Conservation (phyloP, 768 basidiomycete genomes). For the Strobilomyces confusus region DNA sequence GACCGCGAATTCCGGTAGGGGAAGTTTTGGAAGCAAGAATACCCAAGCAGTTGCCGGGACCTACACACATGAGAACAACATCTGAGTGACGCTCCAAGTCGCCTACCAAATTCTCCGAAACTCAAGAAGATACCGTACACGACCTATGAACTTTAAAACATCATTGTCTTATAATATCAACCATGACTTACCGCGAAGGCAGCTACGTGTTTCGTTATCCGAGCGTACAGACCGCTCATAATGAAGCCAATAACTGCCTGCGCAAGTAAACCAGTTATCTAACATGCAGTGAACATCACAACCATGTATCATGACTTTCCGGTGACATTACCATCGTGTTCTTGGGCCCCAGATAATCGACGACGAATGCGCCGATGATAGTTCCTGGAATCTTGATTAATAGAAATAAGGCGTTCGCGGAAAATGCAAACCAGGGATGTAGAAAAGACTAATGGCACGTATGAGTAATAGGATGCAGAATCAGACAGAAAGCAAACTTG, state of each 20-base stretch:
- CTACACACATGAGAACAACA: slow-evolving; percentile 26
- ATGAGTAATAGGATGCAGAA: slow-evolving; percentile 2
- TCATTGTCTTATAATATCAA: not conserved
- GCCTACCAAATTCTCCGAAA: slow-evolving; percentile 77
- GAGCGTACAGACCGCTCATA: slow-evolving; percentile 78
- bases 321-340: slow-evolving; percentile 56
- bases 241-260: slow-evolving; percentile 82
- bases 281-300: not conserved
- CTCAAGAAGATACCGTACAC: slow-evolving; percentile 89
- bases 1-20: slow-evolving; percentile 82
- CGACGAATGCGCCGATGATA: slow-evolving; percentile 66
- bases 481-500: slow-evolving; percentile 46
- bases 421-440: slow-evolving; percentile 49
- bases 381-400: slow-evolving; percentile 39
- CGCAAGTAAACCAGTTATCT: slow-evolving; percentile 64
- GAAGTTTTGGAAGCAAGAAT: slow-evolving; percentile 81
- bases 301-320: not conserved
- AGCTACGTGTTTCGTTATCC: slow-evolving; percentile 59
- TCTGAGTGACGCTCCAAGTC: not conserved
- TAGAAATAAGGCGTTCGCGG: slow-evolving; percentile 2
- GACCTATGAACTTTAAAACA: slow-evolving; percentile 39
- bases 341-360: slow-evolving; percentile 76
- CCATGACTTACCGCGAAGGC: slow-evolving; percentile 60
- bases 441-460: slow-evolving; percentile 44
- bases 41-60: slow-evolving; percentile 84